A percentile compares a stretch with the other conserved stretches of the same genome.
phyloP scores from a whole-genome alignment of 2,329 filamentous ascomycete species.

The Xylaria sp. region DNA sequence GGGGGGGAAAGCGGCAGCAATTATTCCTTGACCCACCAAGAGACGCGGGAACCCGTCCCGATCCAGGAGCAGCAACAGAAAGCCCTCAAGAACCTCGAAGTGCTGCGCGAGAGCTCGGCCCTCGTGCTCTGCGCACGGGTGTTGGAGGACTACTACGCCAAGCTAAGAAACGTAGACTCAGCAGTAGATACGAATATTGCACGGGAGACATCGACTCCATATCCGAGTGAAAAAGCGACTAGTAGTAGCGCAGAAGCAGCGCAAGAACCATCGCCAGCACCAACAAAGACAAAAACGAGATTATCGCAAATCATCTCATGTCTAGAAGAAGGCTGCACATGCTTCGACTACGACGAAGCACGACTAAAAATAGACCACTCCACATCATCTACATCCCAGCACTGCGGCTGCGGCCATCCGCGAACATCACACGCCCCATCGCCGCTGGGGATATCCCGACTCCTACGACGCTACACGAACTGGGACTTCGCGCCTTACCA shows the following conservation, averaged over 20 bases:
- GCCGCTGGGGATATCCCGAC: background rate
- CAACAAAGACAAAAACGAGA: constrained; percentile 3
- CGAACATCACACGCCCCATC: constrained; percentile 1
- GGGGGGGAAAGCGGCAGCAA: background rate
- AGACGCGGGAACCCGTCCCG: background rate
- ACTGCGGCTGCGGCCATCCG: constrained; percentile 23
- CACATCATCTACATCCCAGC: background rate
- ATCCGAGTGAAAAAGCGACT: background rate
- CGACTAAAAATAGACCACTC: background rate
- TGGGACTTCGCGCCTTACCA: constrained; percentile 6
- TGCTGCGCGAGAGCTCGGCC: constrained; percentile 22
- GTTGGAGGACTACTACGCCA: constrained; percentile 25
- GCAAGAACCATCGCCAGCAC: background rate
- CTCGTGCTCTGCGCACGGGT: constrained; percentile 32
- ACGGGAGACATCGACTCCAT: background rate
- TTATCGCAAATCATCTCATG: constrained; percentile 19
- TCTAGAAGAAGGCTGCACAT: constrained; percentile 1
- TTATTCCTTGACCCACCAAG: background rate
- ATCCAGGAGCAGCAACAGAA: constrained; percentile 13
- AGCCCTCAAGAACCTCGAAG: background rate
- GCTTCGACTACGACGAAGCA: constrained; percentile 18
- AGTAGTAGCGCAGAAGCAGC: background rate
- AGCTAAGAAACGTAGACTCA: constrained; percentile 12
- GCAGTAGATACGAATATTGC: background rate
- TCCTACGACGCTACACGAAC: constrained; percentile 25